These are phyloP conservation scores for Zopfia rhizophila DNA, from an alignment of 2,329 filamentous ascomycete genomes.

Conservation along the genomic window DNA sequence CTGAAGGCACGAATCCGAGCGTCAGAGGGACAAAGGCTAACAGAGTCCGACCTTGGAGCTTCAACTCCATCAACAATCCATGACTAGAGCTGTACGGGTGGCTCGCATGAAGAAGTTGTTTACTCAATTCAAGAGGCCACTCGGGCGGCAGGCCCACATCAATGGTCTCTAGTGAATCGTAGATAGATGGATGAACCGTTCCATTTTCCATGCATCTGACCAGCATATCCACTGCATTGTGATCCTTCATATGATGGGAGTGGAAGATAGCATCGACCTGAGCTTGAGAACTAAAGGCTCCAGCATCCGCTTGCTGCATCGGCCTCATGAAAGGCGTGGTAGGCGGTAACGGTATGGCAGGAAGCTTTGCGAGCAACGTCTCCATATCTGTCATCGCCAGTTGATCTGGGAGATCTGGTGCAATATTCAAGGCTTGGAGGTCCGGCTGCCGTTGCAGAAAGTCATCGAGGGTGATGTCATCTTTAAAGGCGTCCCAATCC, in stretches of 20 bases:
- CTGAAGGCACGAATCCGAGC: slow-evolving; percentile 81
- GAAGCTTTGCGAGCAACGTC: slow-evolving; percentile 49
- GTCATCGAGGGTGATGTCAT: slow-evolving; percentile 50
- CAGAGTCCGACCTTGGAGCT: slow-evolving; percentile 54
- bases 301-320: slow-evolving; percentile 40
- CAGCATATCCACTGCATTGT: slow-evolving; percentile 82
- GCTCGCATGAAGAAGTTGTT: slow-evolving; percentile 71
- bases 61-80: slow-evolving; percentile 70
- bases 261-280: slow-evolving; percentile 54
- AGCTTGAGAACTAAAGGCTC: slow-evolving; percentile 51
- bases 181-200: slow-evolving; percentile 80
- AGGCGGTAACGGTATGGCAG: slow-evolving; percentile 49
- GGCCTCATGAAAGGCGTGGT: slow-evolving; percentile 42
- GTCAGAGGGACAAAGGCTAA: slow-evolving; percentile 73
- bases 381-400: slow-evolving; percentile 54
- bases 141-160: slow-evolving; percentile 64
- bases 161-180: slow-evolving; percentile 85
- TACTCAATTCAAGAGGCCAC: slow-evolving; percentile 57
- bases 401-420: slow-evolving; percentile 51
- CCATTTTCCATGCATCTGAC: slow-evolving; percentile 78
- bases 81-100: slow-evolving; percentile 82
- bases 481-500: slow-evolving; percentile 46
- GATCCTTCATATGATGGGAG: slow-evolving; percentile 67
- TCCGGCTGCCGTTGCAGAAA: slow-evolving; percentile 52
- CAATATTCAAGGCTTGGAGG: slow-evolving; percentile 43